Conservation (phyloP, 805 yeast genomes). For the Candida ficus region DNA sequence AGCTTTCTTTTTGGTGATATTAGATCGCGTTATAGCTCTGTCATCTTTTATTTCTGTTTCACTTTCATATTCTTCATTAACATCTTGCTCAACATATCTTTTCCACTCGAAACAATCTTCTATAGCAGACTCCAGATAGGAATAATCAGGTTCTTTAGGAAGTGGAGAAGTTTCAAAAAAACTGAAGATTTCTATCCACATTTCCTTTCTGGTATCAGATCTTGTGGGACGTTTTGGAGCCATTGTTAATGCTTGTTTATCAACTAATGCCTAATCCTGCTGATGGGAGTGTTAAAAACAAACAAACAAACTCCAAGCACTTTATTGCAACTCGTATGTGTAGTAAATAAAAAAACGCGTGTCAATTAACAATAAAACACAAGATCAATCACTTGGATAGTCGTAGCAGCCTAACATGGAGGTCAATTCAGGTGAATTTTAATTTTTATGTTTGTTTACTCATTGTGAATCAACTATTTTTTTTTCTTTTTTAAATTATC, state of each 20-base stretch:
- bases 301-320: too few relatives aligned
- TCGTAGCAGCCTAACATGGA: neutral
- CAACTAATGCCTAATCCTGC: too few relatives aligned
- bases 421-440: neutral
- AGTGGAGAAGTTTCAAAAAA: conserved; percentile 7
- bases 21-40: neutral
- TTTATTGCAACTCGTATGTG: too few relatives aligned
- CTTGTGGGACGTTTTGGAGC: conserved; percentile 10
- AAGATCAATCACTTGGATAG: too few relatives aligned
- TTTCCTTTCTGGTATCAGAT: conserved; percentile 7
- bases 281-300: too few relatives aligned
- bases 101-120: conserved; percentile 17
- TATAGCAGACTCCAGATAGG: conserved; percentile 8
- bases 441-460: too few relatives aligned
- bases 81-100: conserved; percentile 16
- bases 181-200: conserved; percentile 5
- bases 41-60: neutral
- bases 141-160: conserved; percentile 5
- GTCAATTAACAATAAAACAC: too few relatives aligned
- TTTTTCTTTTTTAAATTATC: too few relatives aligned
- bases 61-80: conserved; percentile 8
- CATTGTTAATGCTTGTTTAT: neutral
- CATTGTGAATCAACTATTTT: too few relatives aligned
- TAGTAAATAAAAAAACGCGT: neutral
- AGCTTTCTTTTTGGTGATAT: neutral